phyloP scores from a whole-genome alignment of 768 basidiomycete genomes.

The Amanita polypyramis region DNA sequence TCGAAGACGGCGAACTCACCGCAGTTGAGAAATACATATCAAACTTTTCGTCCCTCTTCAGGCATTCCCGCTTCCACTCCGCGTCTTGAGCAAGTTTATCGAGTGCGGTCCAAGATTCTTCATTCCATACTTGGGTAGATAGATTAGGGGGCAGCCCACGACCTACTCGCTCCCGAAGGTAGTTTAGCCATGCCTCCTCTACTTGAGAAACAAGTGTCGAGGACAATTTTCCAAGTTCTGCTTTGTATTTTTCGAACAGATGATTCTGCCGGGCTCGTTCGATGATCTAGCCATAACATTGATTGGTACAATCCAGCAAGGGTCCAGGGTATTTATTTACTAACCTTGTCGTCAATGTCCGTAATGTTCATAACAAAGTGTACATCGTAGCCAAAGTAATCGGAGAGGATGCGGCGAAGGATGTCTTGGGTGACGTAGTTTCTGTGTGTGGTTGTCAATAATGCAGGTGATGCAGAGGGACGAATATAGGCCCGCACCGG shows the following conservation, averaged over 20 bases:
- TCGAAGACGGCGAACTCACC: conserved; percentile 31
- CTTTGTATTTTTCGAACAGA: conserved; percentile 52
- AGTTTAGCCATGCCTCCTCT: conserved; percentile 52
- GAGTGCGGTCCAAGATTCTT: conserved; percentile 51
- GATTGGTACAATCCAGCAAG: conserved; percentile 10
- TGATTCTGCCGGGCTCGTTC: conserved; percentile 77
- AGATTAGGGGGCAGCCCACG: conserved; percentile 49
- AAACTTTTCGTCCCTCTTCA: conserved; percentile 84
- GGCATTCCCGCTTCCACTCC: conserved; percentile 59
- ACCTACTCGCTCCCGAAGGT: conserved; percentile 51
- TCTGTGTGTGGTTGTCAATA: conserved; percentile 28
- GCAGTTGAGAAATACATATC: conserved; percentile 78
- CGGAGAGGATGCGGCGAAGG: conserved; percentile 77
- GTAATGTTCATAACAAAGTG: conserved; percentile 99
- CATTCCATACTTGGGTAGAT: conserved; percentile 34
- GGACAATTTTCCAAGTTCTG: conserved; percentile 43
- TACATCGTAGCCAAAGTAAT: conserved; percentile 96
- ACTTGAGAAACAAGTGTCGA: conserved; percentile 47
- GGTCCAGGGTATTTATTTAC: conserved; percentile 14
- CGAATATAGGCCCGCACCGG: conserved; percentile 39
- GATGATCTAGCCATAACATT: conserved; percentile 61
- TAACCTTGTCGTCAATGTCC: conserved; percentile 97
- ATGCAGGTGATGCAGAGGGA: neutral
- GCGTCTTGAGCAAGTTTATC: conserved; percentile 37
- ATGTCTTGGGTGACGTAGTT: conserved; percentile 97